These are phyloP conservation scores for Barnettozyma botsteinii DNA, from an alignment of 805 yeast genomes.

Conservation along the genomic window DNA sequence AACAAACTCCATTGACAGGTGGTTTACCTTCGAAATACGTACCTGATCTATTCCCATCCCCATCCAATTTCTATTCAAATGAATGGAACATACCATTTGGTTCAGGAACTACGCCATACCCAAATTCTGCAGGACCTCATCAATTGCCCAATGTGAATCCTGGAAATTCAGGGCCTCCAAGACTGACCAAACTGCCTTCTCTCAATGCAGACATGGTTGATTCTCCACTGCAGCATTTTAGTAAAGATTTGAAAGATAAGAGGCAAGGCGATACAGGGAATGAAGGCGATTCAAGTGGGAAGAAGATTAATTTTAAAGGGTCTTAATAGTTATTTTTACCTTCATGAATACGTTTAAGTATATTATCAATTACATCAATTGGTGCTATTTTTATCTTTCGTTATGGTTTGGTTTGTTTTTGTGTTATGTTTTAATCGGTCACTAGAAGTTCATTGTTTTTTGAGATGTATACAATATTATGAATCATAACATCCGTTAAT, in stretches of 20 bases:
- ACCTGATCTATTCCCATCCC: slow-evolving; percentile 73
- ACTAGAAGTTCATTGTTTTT: too few relatives aligned
- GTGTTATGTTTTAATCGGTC: too few relatives aligned
- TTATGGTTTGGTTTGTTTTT: too few relatives aligned
- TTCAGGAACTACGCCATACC: slow-evolving; percentile 33
- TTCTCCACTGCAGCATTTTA: slow-evolving; percentile 15
- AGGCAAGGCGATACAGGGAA: not conserved
- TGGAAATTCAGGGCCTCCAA: slow-evolving; percentile 4
- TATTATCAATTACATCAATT: too few relatives aligned
- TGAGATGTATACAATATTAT: too few relatives aligned
- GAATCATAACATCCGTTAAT: too few relatives aligned
- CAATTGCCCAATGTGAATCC: slow-evolving; percentile 13
- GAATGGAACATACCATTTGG: slow-evolving; percentile 50
- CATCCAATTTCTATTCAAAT: slow-evolving; percentile 64
- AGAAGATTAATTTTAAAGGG: slow-evolving; percentile 11
- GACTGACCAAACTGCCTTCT: slow-evolving; percentile 8
- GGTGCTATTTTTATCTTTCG: too few relatives aligned
- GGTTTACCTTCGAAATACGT: slow-evolving; percentile 68
- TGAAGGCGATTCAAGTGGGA: not conserved
- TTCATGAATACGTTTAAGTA: too few relatives aligned
- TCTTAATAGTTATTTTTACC: too few relatives aligned
- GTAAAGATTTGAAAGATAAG: slow-evolving; percentile 8
- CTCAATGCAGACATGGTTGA: slow-evolving; percentile 9
- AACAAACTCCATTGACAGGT: slow-evolving; percentile 65
- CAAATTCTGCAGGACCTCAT: slow-evolving; percentile 26